phyloP scores from a whole-genome alignment of 345 rosid genomes.

The sweet orange (Citrus sinensis) region DVS_A1.0 CM039161.1:3933501-3934000 shows the following conservation, averaged over 20 bases:
- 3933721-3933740: conserved; percentile 11
- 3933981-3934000: background rate
- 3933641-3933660: background rate
- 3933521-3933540: background rate
- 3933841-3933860: background rate
- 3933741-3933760: conserved; percentile 12
- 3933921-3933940: background rate
- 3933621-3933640: background rate
- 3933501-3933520: no score
- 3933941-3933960: background rate
- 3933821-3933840: background rate
- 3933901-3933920: background rate
- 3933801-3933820: background rate
- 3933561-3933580: background rate
- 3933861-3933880: background rate
- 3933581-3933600: background rate
- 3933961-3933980: background rate
- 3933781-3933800: background rate
- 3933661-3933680: background rate
- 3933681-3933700: background rate
- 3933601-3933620: background rate
- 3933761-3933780: conserved; percentile 27
- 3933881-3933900: background rate
- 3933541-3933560: background rate
- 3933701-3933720: background rate